Base-by-base conservation (phyloP, 2,329 filamentous ascomycete genomes). In the Leptographium flavum region DNA sequence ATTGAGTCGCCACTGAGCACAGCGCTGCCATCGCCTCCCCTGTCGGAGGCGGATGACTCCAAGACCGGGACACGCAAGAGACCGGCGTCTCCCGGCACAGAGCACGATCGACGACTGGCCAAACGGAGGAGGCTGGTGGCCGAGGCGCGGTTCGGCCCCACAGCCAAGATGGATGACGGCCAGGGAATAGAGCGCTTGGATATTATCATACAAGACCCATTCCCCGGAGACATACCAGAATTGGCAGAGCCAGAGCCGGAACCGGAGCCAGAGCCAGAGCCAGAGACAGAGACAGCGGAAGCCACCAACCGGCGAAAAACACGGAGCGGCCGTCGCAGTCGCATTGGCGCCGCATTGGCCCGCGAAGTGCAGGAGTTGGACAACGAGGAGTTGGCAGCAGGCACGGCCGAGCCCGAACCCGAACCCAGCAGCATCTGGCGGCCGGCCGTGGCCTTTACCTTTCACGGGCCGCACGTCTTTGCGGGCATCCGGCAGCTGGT, bases 381-480 rank as follows among this genome's bases (percentile, higher is more conserved):
- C 51, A 54, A 32, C 42, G 55, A 50, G 43, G 54, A 52, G 3
- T 54, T 52, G 4, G 57, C 54, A 8, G 54, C 47, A 10, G 44
- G 30, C 1, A 43, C 33, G 9, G 38, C 5, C 5, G 27, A 23
- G 2, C 49, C 49, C 7, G 58, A 59, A 9, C 57, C 56, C 4
- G 50, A 56, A 54, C 46, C 49, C 7, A 30, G 33, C 30, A 13
- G n/a, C 14, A 14, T 19, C 3, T 81, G 76, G 71, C 63, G 65
- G n/a, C 79, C 79, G 1, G 66, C 69, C 43, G 63, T 85, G 17
- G 71, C 73, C 19, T 61, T 94, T 10, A 79, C 76, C 0, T 83
- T 94, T 50, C 73, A 80, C 33, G 87, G 87, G 0, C 61, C 71
- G 1, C 85, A 94, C 57, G 79, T 94, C 3, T 90, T 93, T 63